A percentile compares a stretch with the other conserved stretches of the same genome.
phyloP scores from a whole-genome alignment of 768 basidiomycete genomes.

The Gyrodon lividus region DNA sequence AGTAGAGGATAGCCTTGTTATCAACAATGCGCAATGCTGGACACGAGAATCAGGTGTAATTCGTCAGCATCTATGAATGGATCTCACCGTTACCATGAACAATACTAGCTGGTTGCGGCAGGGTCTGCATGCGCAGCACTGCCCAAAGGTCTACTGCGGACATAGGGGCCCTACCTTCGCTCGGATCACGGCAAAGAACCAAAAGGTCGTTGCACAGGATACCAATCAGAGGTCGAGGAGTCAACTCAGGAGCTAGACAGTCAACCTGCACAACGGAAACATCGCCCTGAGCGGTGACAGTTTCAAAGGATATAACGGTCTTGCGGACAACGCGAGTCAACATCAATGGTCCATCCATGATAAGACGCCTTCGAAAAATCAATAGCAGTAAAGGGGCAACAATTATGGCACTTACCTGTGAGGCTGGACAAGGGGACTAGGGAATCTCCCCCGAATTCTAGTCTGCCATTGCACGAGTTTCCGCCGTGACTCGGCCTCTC shows the following conservation, averaged over 20 bases:
- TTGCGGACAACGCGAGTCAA: constrained; percentile 92
- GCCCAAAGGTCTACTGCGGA: constrained; percentile 92
- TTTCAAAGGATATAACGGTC: constrained; percentile 76
- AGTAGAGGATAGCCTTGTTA: constrained; percentile 89
- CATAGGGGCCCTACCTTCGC: constrained; percentile 72
- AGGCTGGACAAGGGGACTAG: constrained; percentile 96
- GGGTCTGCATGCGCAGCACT: constrained; percentile 91
- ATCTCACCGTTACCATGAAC: constrained; percentile 78
- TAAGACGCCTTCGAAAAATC: constrained; percentile 61
- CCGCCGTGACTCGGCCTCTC: constrained; percentile 88
- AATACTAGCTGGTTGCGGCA: constrained; percentile 87
- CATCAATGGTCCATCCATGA: constrained; percentile 87
- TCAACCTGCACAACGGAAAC: constrained; percentile 85
- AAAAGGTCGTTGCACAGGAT: constrained; percentile 92
- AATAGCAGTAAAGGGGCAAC: constrained; percentile 1
- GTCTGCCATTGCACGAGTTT: constrained; percentile 91
- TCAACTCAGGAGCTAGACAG: constrained; percentile 83
- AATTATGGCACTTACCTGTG: constrained; percentile 62
- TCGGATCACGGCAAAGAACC: constrained; percentile 86
- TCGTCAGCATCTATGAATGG: neutral
- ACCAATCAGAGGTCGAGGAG: constrained; percentile 73
- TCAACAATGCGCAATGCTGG: constrained; percentile 84
- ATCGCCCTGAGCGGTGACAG: constrained; percentile 74
- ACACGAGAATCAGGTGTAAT: constrained; percentile 8
- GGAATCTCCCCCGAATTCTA: constrained; percentile 88